Evolutionary conservation across 495 filamentous ascomycete species (phyloP).

Genomic region (Articulospora tetracladia): DNA sequence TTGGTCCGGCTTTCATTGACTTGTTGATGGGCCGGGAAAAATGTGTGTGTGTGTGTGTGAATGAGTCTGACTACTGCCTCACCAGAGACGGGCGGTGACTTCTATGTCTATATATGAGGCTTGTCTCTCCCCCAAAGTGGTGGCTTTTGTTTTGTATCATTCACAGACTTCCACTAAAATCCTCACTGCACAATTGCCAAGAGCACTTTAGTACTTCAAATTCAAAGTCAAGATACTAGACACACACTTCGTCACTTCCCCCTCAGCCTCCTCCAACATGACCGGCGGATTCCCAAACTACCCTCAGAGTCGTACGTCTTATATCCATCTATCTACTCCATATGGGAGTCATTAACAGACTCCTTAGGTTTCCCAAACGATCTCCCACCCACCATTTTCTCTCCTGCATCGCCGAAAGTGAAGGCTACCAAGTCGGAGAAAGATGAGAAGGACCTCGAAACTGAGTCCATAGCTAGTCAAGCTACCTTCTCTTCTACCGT

Average conservation of each 20-base stretch:
- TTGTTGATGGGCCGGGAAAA: too few relatives aligned
- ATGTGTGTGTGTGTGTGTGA: neutral
- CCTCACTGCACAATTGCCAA: neutral
- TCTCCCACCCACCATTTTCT: slow-evolving; percentile 14
- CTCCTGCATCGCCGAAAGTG: slow-evolving; percentile 17
- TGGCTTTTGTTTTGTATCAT: neutral
- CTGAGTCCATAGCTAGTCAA: slow-evolving; percentile 28
- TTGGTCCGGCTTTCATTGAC: too few relatives aligned
- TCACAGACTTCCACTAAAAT: neutral
- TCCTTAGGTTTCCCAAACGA: slow-evolving; percentile 16
- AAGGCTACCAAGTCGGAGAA: slow-evolving; percentile 7
- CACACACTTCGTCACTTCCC: neutral
- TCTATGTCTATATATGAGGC: slow-evolving; percentile 3
- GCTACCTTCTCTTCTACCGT: slow-evolving; percentile 29
- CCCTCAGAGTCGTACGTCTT: slow-evolving; percentile 9
- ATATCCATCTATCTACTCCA: neutral
- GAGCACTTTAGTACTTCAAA: neutral
- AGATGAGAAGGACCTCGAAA: slow-evolving; percentile 18
- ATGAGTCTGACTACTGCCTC: neutral
- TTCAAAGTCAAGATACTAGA: neutral
- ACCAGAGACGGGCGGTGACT: neutral
- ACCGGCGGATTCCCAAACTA: slow-evolving; percentile 12
- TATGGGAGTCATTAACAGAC: neutral
- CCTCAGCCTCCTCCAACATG: slow-evolving; percentile 9
- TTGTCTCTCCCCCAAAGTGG: neutral